Evolutionary conservation across 2,329 filamentous ascomycete genomes (phyloP), one percentile per base, ranked within the genome.

Genomic region (Trichoderma sp.): DNA sequence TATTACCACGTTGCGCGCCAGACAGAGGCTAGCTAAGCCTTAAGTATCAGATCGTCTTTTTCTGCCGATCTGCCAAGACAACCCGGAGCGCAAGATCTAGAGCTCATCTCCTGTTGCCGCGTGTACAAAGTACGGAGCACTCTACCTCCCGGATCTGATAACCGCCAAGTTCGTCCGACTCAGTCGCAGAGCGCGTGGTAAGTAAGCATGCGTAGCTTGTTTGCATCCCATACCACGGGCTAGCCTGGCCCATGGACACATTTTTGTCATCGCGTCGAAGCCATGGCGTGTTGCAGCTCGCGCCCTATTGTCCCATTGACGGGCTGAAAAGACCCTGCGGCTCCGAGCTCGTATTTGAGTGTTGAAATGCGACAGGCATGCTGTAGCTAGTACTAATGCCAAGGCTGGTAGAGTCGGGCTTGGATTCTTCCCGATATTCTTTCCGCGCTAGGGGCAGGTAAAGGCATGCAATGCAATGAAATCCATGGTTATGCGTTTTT

Each of bases 61-160:
- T 50, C 12, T 65, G 62, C 62, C 43, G 57, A 68, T 68, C 66
- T 68, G 66, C 57, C 66, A 61, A 61, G 65, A 36, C 34, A 55
- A 32, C 43, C 63, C 28, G 43, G 63, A 66, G 63, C 32, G 28
- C 57, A 59, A 59, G 57, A 32, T 32, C 63, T 15, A 55, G 43
- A 65, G 28, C 55, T 59, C 55, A 59, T 59, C n/a, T 32, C 55
- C 55, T 59, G 23, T 17, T 32, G 17, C 30, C 30, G 55, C 55
- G 28, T 17, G 55, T 58, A 58, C 26, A 30, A 15, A 30, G 15
- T 59, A 57, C 53, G 26, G 53, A 57, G 53, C 15, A 3, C 23
- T 53, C 47, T 12, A 3, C 20, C 20, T 53, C 20, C 47, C 20
- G n/a, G n/a, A 53, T 53, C 47, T 23, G 47, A 53, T 53, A 13